phyloP scores from a whole-genome alignment of 768 basidiomycete genomes.

The Kwoniella dejecticola region DNA sequence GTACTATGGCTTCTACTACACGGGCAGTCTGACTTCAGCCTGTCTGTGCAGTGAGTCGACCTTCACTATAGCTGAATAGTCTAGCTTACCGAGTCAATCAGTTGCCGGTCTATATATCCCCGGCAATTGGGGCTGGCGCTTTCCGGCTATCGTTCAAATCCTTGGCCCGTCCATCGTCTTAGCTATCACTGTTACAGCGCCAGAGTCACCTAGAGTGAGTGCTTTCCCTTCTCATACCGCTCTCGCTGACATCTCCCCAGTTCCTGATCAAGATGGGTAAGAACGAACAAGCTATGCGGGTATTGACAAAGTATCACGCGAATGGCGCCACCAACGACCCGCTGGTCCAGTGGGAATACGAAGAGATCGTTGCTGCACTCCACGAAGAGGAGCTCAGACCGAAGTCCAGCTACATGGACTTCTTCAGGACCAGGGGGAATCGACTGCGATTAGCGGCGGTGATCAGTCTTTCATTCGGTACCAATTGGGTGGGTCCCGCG shows the following conservation, averaged over 20 bases:
- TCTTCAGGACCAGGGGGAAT: conserved; percentile 36
- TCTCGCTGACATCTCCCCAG: background rate
- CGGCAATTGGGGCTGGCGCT: conserved; percentile 34
- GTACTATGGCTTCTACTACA: conserved; percentile 29
- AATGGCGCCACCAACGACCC: conserved; percentile 41
- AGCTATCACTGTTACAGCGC: conserved; percentile 23
- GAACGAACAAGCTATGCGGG: conserved; percentile 35
- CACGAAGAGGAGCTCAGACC: conserved; percentile 34
- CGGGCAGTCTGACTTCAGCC: conserved; percentile 29
- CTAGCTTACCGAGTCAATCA: background rate
- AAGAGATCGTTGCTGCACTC: conserved; percentile 37
- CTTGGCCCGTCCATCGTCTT: conserved; percentile 26
- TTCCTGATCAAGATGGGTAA: conserved; percentile 38
- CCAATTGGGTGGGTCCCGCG: conserved; percentile 46
- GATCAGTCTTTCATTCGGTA: conserved; percentile 28
- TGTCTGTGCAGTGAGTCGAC: conserved; percentile 13
- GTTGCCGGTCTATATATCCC: conserved; percentile 31
- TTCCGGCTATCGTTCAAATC: conserved; percentile 33
- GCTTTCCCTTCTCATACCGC: background rate
- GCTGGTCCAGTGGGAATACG: conserved; percentile 42
- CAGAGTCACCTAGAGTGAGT: conserved; percentile 31
- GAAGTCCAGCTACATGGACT: conserved; percentile 31
- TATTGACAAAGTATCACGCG: conserved; percentile 46
- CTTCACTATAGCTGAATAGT: background rate
- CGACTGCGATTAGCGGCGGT: conserved; percentile 32